Base-by-base conservation (phyloP, 2,329 filamentous ascomycete species). In the Clonostachys byssicola region DNA sequence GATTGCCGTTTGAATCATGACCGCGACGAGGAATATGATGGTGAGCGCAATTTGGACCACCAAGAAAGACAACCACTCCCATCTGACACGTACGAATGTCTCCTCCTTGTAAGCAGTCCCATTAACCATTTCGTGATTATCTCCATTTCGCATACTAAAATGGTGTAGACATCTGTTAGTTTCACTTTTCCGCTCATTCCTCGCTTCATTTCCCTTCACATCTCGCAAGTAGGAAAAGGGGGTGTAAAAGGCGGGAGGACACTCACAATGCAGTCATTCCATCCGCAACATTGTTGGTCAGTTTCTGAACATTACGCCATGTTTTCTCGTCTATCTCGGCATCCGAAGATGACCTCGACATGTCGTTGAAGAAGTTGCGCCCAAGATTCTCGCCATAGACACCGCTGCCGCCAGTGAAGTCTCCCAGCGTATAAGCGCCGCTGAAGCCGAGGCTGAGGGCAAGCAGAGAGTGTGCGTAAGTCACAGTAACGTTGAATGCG, bases 251-350 rank as follows among this genome's bases (percentile, higher is more conserved):
- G 4, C 5, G 4, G 18, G 18, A 20, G 5, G 40, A 36, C 20
- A 48, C 47, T 46, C 39, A 49, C 47, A 36, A 46, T 12, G 43
- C 47, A 7, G 47, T 46, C 47, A 46, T 44, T 16, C 44, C 34
- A 5, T 35, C 30, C 5, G n/a, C 47, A 47, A 47, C 36, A 34
- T 39, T 47, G 14, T n/a, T 17, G 13, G 40, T 30, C 17, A 43
- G 17, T 9, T 23, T 33, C 13, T 39, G 34, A 2, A 47, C 23
- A 18, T 49, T 49, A 6, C 34, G 14, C 47, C 47, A 47, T 9
- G 40, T 30, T 35, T 17, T 43, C 9, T 46, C 34, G 20, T 49
- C 47, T 8, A 20, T 33, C 1, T 49, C 40, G n/a, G n/a, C 33
- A 8, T 23, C n/a, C 7, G 40, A 34, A 30, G 23, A 30, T 9